Evolutionary conservation across 345 rosid species (phyloP).

Genomic region (Conringia planisiliqua): DNA sequence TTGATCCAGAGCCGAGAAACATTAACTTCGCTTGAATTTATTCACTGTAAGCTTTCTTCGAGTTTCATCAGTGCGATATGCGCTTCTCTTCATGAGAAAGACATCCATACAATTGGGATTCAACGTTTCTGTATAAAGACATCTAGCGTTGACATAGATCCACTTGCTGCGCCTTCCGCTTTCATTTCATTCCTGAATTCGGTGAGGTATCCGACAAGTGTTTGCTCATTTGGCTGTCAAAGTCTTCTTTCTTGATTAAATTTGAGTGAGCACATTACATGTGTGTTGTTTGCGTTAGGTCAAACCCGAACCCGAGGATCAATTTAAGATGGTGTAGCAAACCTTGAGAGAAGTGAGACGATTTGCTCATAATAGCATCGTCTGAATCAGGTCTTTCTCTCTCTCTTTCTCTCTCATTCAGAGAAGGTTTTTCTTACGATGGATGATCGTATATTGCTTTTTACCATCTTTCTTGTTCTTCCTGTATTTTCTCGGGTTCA

Average conservation of each 20-base stretch:
- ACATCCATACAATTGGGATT: conserved; percentile 40
- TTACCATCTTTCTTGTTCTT: too few relatives aligned
- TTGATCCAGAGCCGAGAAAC: conserved; percentile 61
- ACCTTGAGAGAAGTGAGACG: too few relatives aligned
- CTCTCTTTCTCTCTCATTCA: too few relatives aligned
- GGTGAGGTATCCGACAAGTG: conserved; percentile 47
- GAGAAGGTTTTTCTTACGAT: too few relatives aligned
- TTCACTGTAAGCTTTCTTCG: conserved; percentile 72
- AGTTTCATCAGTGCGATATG: conserved; percentile 48
- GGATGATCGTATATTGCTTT: too few relatives aligned
- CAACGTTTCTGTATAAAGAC: conserved; percentile 51
- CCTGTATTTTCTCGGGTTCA: too few relatives aligned
- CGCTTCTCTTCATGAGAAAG: conserved; percentile 38
- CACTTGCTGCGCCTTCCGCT: conserved; percentile 39
- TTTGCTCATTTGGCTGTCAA: conserved; percentile 14
- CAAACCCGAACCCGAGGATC: too few relatives aligned
- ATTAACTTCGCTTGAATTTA: conserved; percentile 62
- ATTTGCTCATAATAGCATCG: too few relatives aligned
- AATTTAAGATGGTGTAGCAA: too few relatives aligned
- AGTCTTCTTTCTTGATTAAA: background rate
- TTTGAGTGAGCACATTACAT: too few relatives aligned
- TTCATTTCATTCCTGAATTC: conserved; percentile 58
- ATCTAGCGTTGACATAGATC: conserved; percentile 49
- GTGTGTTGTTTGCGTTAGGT: too few relatives aligned
- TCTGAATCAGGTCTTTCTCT: too few relatives aligned